A percentile compares a stretch with the other conserved stretches of the same genome.
These are phyloP conservation scores for Ilyonectria destructans DNA, from an alignment of 2,329 filamentous ascomycete species.

Conservation along the genomic window DNA sequence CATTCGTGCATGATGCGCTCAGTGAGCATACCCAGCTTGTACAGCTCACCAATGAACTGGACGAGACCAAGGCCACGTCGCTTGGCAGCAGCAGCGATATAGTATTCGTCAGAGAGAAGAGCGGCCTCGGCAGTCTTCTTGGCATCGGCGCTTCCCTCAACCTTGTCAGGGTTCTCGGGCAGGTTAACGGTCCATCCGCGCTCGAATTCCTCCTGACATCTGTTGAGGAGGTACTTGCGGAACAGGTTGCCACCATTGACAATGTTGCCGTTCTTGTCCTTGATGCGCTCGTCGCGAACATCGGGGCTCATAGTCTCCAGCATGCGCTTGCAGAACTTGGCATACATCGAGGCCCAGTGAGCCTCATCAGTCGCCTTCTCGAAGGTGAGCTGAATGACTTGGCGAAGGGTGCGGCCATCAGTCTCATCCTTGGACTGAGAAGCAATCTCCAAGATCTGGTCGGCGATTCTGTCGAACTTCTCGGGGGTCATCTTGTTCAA, in stretches of 20 bases:
- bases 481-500: constrained; percentile 99
- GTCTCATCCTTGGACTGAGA: constrained; percentile 95
- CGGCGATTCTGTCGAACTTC: constrained; percentile 96
- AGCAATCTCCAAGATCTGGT: constrained; percentile 93
- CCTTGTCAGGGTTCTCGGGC: constrained; percentile 81
- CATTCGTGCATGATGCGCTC: constrained; percentile 99
- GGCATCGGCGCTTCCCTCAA: constrained; percentile 61
- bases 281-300: constrained; percentile 95
- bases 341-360: constrained; percentile 99
- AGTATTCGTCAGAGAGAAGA: constrained; percentile 97
- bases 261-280: constrained; percentile 89
- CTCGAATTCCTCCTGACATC: constrained; percentile 99
- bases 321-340: constrained; percentile 98
- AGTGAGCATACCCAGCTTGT: constrained; percentile 98
- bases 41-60: constrained; percentile 99
- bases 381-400: constrained; percentile 98
- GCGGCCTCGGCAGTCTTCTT: constrained; percentile 79
- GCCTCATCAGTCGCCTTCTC: constrained; percentile 99
- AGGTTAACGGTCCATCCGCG: constrained; percentile 95
- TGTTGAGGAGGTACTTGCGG: constrained; percentile 98
- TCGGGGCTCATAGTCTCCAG: constrained; percentile 94
- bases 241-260: constrained; percentile 95
- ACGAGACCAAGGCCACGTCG: constrained; percentile 97
- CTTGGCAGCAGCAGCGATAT: constrained; percentile 93
- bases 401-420: constrained; percentile 93